Conservation (phyloP, 2,329 filamentous ascomycete genomes). For the Bertia moriformis region DNA sequence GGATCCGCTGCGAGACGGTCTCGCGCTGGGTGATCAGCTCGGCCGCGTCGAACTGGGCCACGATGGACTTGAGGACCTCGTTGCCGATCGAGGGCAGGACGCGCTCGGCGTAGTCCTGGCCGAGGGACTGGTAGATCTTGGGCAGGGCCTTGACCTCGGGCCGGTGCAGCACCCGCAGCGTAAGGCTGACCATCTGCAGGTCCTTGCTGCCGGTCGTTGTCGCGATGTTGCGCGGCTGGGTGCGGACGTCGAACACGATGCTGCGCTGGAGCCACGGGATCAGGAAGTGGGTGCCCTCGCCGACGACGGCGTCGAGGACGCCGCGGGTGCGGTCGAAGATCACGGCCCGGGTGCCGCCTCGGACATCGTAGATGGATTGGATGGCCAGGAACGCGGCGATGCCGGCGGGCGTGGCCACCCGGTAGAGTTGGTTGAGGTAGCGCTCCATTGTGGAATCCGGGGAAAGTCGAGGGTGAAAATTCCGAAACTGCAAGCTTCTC, state of each 20-base stretch:
- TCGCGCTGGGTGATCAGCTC: constrained; percentile 98
- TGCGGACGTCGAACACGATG: constrained; percentile 93
- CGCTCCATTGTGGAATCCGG: constrained; percentile 23
- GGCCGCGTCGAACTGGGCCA: constrained; percentile 95
- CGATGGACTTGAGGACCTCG: constrained; percentile 96
- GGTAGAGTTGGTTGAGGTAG: constrained; percentile 46
- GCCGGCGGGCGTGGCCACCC: constrained; percentile 58
- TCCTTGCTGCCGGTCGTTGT: constrained; percentile 98
- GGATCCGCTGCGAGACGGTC: constrained; percentile 89
- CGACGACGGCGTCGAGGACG: constrained; percentile 82
- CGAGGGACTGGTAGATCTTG: constrained; percentile 98
- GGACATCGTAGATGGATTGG: constrained; percentile 89
- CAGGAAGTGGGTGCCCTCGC: constrained; percentile 93
- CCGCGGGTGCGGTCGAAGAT: constrained; percentile 91
- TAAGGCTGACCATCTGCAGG: constrained; percentile 98
- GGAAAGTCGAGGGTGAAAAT: constrained; percentile 12
- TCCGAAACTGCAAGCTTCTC: too few species aligned
- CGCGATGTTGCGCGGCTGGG: constrained; percentile 90
- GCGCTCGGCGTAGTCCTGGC: constrained; percentile 94
- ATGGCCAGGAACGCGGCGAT: constrained; percentile 54
- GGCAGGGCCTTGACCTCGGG: constrained; percentile 85
- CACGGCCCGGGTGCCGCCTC: constrained; percentile 83
- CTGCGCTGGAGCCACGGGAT: constrained; percentile 89
- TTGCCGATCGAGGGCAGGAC: constrained; percentile 97
- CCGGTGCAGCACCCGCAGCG: constrained; percentile 82